A percentile compares a stretch with the other conserved stretches of the same genome.
Conservation (phyloP, 148 eudicot species). For the Fagopyrum tataricum region DNA sequence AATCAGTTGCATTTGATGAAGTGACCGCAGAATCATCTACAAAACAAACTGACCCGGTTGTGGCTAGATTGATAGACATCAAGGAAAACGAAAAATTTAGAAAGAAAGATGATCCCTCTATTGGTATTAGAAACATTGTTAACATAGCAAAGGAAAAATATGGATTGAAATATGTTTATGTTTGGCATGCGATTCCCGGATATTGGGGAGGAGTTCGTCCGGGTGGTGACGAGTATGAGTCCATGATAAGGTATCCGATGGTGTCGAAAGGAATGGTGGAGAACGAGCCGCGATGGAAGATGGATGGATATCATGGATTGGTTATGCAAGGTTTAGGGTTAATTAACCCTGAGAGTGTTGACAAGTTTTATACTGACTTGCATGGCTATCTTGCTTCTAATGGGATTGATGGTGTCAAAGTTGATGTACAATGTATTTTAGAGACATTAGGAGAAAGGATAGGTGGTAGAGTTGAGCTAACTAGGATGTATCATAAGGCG, state of each 20-base stretch:
- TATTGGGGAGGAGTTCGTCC: constrained; percentile 94
- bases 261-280: constrained; percentile 56
- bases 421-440: constrained; percentile 72
- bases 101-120: constrained; percentile 43
- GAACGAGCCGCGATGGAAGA: constrained; percentile 71
- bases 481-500: constrained; percentile 69
- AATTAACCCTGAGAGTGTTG: constrained; percentile 59
- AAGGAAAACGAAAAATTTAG: constrained; percentile 70
- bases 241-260: constrained; percentile 47
- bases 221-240: constrained; percentile 48
- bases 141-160: constrained; percentile 53
- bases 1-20: constrained; percentile 29
- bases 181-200: constrained; percentile 85
- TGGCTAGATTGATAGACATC: constrained; percentile 56
- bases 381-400: constrained; percentile 62
- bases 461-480: constrained; percentile 75
- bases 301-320: constrained; percentile 33
- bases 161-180: constrained; percentile 72
- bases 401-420: constrained; percentile 88
- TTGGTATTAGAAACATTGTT: constrained; percentile 55
- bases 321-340: constrained; percentile 59
- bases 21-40: constrained; percentile 21
- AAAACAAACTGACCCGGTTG: neutral
- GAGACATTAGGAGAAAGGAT: constrained; percentile 81
- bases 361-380: constrained; percentile 64